Evolutionary conservation across 2,329 filamentous ascomycete genomes (phyloP), one percentile per base, ranked within the genome.

Genomic region (Colletotrichum salicis): DNA sequence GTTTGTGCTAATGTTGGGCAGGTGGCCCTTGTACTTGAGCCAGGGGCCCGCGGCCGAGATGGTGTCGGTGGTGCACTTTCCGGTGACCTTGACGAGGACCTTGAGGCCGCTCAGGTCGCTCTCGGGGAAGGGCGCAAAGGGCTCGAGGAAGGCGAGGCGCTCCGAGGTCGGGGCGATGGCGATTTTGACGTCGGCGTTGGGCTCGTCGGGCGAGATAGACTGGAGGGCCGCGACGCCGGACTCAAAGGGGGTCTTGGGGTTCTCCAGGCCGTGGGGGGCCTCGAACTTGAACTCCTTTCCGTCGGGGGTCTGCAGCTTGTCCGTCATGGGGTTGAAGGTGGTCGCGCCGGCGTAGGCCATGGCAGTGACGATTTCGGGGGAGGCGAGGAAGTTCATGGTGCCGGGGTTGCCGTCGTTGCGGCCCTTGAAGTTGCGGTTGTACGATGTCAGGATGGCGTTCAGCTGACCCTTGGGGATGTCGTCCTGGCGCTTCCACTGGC

Each of bases 1-100:
- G 89, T 99, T 99, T 80, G 94, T 94, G 77, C 92, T 93, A 82
- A 99, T 99, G 87, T 99, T 99, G 82, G 96, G 94, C 74, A 99
- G 90, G 83, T 99, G 96, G 74, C 96, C 96, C 88, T 98, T 98
- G 90, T 98, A 99, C 85, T 98, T 98, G 76, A 99, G 90, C 96
- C 96, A 98, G 19, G 96, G 96, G 6, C 96, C 96, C 1, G 96
- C 96, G 41, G 96, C 96, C 48, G 95, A 98, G 83, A 99, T 99
- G 77, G 96, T 98, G 84, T 99, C 96, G 55, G 96, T 99, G 69
- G 96, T 99, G 88, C 96, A 99, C 85, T 99, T 97, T 75, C 96
- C 96, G 74, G 95, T 93, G 75, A 98, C 93, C 85, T 98, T 98
- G 87, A 97, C 96, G 19, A 99, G 92, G 22, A 99, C 95, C 63